Evolutionary conservation across 2,329 filamentous ascomycete species (phyloP), one percentile per base, ranked within the genome.

Genomic region (Rhytidhysteron rufulum): DNA sequence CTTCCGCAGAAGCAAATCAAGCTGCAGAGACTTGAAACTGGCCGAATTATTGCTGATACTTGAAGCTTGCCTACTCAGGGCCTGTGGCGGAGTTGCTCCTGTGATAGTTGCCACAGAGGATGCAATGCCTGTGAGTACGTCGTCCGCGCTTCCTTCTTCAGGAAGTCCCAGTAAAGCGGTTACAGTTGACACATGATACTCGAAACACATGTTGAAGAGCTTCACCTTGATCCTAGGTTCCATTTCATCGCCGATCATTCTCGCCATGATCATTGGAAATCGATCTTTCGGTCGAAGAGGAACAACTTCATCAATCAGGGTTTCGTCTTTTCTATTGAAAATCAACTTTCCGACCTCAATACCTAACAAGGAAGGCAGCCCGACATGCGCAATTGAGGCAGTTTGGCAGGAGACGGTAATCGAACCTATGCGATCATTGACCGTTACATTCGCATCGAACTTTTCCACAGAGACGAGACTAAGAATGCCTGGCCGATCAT

Each of bases 191-290:
- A 97, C 86, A 13, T 85, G 84, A 62, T 98, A 98, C 60, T 98
- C 94, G n/a, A 88, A 65, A 43, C 82, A 84, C 4, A 95, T 53
- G 45, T 95, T 89, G 63, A 86, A 86, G 31, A 97, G 69, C 60
- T 95, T 94, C 42, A 96, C 64, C 61, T 94, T 95, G 50, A 96
- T 73, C 5, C 88, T 82, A 0, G 94, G 91, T 48, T 97, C 91
- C 68, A 94, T 87, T 60, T 97, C 91, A 59, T 97, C 90, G 0
- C 88, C 88, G 49, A 98, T 86, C 69, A 95, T 86, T 36, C 93
- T 80, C 43, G 86, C 80, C 83, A 95, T 95, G 39, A 97, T 63
- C 48, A 90, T 87, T 1, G 83, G 82, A 1, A 79, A 68, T 19
- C 62, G 60, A 17, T 72, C 69, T 7, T 57, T 50, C 6, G 54